Percentiles rank a stretch among this genome's conserved stretches.
phyloP scores from a whole-genome alignment of 2,329 filamentous ascomycete genomes.

The Colletotrichum australisinense region DNA sequence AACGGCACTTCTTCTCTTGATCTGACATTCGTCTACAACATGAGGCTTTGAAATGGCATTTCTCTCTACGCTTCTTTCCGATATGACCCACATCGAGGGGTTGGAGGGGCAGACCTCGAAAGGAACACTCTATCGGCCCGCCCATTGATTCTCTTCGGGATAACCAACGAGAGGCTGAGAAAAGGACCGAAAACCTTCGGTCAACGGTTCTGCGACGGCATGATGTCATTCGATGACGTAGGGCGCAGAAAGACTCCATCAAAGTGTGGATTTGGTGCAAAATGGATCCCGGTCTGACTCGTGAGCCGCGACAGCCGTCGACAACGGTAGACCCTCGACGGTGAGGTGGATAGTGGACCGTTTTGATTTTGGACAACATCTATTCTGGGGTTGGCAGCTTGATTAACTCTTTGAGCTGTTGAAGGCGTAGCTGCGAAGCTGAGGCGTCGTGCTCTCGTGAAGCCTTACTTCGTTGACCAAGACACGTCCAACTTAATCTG shows the following conservation, averaged over 20 bases:
- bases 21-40: too few species aligned
- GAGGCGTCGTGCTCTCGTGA: background rate
- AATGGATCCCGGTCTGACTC: conserved; percentile 9
- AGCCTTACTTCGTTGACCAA: background rate
- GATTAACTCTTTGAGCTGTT: too few species aligned
- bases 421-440: too few species aligned
- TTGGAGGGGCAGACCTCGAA: conserved; percentile 9
- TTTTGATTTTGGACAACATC: background rate
- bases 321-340: background rate
- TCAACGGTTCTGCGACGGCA: conserved; percentile 18
- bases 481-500: background rate
- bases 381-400: background rate
- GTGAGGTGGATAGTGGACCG: background rate
- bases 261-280: background rate
- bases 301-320: conserved; percentile 16
- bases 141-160: background rate
- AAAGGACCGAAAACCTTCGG: conserved; percentile 16
- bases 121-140: background rate
- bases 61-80: background rate
- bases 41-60: background rate
- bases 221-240: conserved; percentile 32
- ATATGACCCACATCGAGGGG: background rate
- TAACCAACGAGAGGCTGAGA: conserved; percentile 2
- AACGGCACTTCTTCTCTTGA: background rate
- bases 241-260: background rate